These are phyloP conservation scores for Suillus americanus DNA, from an alignment of 768 basidiomycete genomes.

Conservation along the genomic window DNA sequence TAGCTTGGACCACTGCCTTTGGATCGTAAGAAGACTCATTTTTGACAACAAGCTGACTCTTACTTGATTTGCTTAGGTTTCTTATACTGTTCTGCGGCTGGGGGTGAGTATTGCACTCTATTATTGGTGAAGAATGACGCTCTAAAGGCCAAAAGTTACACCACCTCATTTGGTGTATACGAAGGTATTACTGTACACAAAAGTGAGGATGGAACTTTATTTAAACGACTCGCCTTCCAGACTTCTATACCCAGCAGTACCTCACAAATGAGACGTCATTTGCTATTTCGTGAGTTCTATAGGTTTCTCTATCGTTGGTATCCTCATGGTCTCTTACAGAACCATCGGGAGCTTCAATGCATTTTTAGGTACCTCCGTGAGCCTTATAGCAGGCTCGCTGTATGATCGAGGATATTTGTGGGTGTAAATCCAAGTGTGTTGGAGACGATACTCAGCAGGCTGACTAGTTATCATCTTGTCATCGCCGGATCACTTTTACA, in stretches of 20 bases:
- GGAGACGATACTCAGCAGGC: neutral
- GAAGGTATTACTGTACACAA: slow-evolving; percentile 30
- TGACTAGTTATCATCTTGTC: slow-evolving; percentile 41
- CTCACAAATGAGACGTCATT: slow-evolving; percentile 37
- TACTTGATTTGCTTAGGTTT: slow-evolving; percentile 24
- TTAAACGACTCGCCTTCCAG: slow-evolving; percentile 22
- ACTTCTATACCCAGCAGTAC: slow-evolving; percentile 40
- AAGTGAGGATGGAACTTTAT: neutral
- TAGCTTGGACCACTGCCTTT: slow-evolving; percentile 30
- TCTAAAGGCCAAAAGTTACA: slow-evolving; percentile 24
- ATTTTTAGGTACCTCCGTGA: slow-evolving; percentile 42
- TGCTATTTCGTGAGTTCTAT: slow-evolving; percentile 39
- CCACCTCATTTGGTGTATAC: slow-evolving; percentile 42
- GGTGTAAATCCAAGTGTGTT: slow-evolving; percentile 14
- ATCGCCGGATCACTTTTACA: slow-evolving; percentile 45
- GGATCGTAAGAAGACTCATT: slow-evolving; percentile 24
- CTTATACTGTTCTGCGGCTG: slow-evolving; percentile 38
- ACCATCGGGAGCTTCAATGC: slow-evolving; percentile 53
- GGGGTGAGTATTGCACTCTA: slow-evolving; percentile 31
- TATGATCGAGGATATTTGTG: slow-evolving; percentile 58
- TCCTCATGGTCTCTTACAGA: slow-evolving; percentile 18
- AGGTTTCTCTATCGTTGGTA: neutral
- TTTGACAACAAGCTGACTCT: neutral
- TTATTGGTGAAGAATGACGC: neutral
- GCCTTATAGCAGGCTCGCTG: slow-evolving; percentile 45